These are phyloP conservation scores for Saccharomyces pastorianus DNA, from an alignment of 1,139 yeast genomes.

Conservation along the genomic window DNA sequence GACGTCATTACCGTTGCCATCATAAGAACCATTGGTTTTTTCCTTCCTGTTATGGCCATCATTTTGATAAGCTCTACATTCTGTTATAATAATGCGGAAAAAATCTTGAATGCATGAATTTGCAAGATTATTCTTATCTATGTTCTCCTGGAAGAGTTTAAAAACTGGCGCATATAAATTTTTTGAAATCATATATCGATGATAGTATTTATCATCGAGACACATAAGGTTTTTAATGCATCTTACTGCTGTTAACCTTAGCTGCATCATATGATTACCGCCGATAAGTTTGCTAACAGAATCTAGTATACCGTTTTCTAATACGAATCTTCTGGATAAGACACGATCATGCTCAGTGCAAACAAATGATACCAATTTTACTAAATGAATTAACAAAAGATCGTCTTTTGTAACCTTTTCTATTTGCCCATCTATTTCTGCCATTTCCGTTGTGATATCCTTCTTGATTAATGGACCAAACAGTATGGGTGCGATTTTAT, in stretches of 20 bases:
- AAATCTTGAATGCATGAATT: conserved; percentile 74
- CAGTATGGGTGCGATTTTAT: conserved; percentile 50
- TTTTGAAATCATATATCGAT: conserved; percentile 48
- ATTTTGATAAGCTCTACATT: conserved; percentile 16
- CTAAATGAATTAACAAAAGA: conserved; percentile 52
- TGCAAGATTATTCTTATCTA: conserved; percentile 51
- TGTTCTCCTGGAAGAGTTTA: conserved; percentile 42
- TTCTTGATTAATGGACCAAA: conserved; percentile 43
- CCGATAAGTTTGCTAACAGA: conserved; percentile 45
- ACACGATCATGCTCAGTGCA: conserved; percentile 51
- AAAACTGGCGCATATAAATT: conserved; percentile 48
- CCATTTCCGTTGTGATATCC: conserved; percentile 10
- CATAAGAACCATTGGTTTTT: neutral
- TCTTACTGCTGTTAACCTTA: conserved; percentile 58
- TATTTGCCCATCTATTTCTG: neutral
- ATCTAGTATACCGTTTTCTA: conserved; percentile 45
- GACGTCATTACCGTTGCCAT: neutral
- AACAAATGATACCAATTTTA: conserved; percentile 64
- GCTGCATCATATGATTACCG: conserved; percentile 37
- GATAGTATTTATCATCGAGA: conserved; percentile 55
- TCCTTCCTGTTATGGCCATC: conserved; percentile 18
- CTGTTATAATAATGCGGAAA: conserved; percentile 43
- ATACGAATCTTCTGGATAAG: conserved; percentile 52
- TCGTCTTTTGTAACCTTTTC: conserved; percentile 29
- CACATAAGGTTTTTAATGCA: conserved; percentile 53